These are phyloP conservation scores for Penicillium pancosmium DNA, from an alignment of 495 filamentous ascomycete genomes.

Conservation along the genomic window DNA sequence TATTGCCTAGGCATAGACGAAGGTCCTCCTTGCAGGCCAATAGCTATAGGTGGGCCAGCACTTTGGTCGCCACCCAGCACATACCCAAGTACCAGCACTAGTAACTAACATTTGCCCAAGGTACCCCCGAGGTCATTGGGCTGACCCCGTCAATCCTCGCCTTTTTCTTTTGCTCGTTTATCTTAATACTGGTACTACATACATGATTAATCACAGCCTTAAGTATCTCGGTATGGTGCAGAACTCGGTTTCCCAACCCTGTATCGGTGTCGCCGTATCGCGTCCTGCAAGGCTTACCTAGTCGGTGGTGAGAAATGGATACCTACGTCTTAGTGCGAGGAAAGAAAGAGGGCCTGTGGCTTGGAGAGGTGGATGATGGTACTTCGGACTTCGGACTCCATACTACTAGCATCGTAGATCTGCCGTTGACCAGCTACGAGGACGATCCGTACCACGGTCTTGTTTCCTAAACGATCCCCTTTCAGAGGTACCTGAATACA, in stretches of 20 bases:
- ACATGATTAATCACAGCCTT: too few relatives aligned
- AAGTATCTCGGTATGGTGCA: too few relatives aligned
- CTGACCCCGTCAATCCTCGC: too few relatives aligned
- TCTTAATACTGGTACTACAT: too few relatives aligned
- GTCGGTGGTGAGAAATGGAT: neutral
- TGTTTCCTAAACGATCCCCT: too few relatives aligned
- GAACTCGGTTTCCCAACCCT: conserved; percentile 15
- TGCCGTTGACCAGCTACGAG: neutral
- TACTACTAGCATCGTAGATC: neutral
- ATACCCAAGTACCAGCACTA: too few relatives aligned
- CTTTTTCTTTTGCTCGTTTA: too few relatives aligned
- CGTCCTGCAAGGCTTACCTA: conserved; percentile 5
- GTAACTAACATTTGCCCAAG: too few relatives aligned
- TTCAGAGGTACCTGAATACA: neutral
- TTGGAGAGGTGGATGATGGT: neutral
- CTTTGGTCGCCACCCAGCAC: conserved; percentile 24
- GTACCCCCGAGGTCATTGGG: too few relatives aligned
- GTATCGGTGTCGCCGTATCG: conserved; percentile 17
- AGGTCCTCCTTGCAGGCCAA: conserved; percentile 35
- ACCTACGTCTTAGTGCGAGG: neutral
- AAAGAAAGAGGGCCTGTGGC: neutral
- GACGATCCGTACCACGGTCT: too few relatives aligned
- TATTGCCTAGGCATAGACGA: conserved; percentile 24
- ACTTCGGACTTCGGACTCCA: neutral
- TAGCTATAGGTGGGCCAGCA: conserved; percentile 30